Percentiles rank a stretch among this genome's conserved stretches.
phyloP scores from a whole-genome alignment of 1,284 basidiomycete genomes.

The Pyrrhoderma noxium region DNA sequence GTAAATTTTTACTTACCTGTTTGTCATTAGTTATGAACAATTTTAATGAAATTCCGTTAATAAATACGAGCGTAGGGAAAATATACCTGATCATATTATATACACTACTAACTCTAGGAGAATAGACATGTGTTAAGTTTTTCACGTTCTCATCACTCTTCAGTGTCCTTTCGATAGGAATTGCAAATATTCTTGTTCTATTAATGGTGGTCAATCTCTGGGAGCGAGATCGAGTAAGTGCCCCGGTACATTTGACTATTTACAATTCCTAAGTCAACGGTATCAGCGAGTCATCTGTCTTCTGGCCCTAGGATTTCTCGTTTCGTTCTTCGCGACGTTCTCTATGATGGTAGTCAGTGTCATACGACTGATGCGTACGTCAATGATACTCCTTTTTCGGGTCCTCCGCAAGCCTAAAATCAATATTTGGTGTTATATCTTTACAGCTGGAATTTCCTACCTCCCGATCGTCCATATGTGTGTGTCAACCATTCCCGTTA shows the following conservation, averaged over 20 bases:
- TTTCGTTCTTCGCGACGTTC: constrained; percentile 8
- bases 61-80: background rate
- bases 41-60: background rate
- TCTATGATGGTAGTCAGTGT: constrained; percentile 3
- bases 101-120: no score
- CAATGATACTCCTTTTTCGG: background rate
- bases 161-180: constrained; percentile 9
- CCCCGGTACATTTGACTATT: background rate
- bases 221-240: constrained; percentile 16
- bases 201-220: constrained; percentile 15
- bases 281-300: background rate
- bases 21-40: constrained; percentile 5
- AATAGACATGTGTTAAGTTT: constrained; percentile 5
- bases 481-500: background rate
- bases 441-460: constrained; percentile 10
- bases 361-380: constrained; percentile 1
- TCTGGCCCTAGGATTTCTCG: constrained; percentile 9
- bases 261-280: background rate
- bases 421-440: no score
- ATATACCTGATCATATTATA: no score
- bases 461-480: constrained; percentile 4
- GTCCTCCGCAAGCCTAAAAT: background rate
- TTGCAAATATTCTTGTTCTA: constrained; percentile 12
- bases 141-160: constrained; percentile 1
- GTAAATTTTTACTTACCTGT: background rate